Base-by-base conservation (phyloP, 371 early-diverging fungal genomes). In the Amoeboaphelidium occidentale region DNA sequence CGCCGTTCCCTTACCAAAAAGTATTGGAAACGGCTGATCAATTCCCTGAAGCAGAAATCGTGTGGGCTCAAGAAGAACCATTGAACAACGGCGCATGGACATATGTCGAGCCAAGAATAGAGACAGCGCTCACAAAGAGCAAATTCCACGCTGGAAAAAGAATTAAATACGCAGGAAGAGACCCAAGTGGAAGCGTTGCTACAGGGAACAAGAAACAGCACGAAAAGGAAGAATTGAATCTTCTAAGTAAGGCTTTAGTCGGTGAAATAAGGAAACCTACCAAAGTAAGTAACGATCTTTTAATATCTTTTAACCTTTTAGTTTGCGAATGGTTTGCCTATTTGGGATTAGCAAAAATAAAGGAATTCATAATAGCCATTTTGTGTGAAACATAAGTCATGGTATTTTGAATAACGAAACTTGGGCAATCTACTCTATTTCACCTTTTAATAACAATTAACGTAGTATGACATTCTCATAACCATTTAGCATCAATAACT, bases 121-220 rank as follows among this genome's bases (percentile, higher is more conserved):
- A 75, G 51, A 85, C 88, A 22, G 68, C 79, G 20, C 63, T 81
- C 48, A 65, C 72, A 47, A 63, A 83, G 57, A 76, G 85, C 42
- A 58, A 72, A 6, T 65, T 64, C 45, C 55, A 67, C 45, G 68
- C 64, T 22, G 55, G 63, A 3, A 44, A 58, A 4, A 61, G 71
- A 42, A 69, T 79, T 53, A 62, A 68, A 32, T 89, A 86, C 62
- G 88, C 84, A 39, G 91, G 91, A 42, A 81, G 96, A 54, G 79
- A 81, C 52, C 84, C 84, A 46, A 77, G 82, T 45, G 92, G 88
- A 45, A 83, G 92, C 2, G 88, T 90, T 23, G 89, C 94, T 42
- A 92, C 96, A 25, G 92, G 93, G 58, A 78, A 85, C 70, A 89
- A 92, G 78, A 89, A 87, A 77, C 80, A 81, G 54, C 96, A 96